Conservation (phyloP, 495 filamentous ascomycete genomes). For the Penicillium fimorum region DNA sequence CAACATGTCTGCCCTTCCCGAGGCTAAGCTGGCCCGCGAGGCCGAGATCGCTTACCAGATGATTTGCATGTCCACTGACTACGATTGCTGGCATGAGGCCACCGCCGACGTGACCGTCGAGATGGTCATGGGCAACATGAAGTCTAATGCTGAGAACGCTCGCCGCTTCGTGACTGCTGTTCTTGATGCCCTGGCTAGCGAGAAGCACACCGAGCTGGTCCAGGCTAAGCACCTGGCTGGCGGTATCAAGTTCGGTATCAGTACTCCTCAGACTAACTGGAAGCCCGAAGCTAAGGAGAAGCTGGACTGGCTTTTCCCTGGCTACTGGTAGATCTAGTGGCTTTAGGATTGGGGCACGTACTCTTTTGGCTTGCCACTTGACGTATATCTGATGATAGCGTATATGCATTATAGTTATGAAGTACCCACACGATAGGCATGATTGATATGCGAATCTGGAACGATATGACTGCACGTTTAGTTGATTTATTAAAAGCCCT, state of each 20-base stretch:
- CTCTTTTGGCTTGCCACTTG: not conserved
- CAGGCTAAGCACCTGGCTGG: constrained; percentile 61
- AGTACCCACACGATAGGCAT: constrained; percentile 5
- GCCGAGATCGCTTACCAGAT: constrained; percentile 96
- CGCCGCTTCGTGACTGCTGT: constrained; percentile 81
- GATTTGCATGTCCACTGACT: constrained; percentile 99
- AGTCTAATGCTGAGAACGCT: constrained; percentile 83
- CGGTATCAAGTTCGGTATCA: constrained; percentile 60
- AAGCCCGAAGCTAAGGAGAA: constrained; percentile 63
- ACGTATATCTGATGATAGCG: constrained; percentile 1
- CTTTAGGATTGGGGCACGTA: not conserved
- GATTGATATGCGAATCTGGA: not conserved
- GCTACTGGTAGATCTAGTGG: constrained; percentile 33
- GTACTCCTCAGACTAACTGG: constrained; percentile 64
- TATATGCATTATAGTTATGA: constrained; percentile 9
- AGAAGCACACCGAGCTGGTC: constrained; percentile 73
- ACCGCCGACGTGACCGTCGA: constrained; percentile 83
- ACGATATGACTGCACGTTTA: not conserved
- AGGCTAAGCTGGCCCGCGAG: constrained; percentile 93
- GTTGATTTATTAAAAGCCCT: too few relatives aligned
- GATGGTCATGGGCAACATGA: constrained; percentile 98
- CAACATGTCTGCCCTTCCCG: constrained; percentile 97
- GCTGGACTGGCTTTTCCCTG: constrained; percentile 75
- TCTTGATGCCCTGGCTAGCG: constrained; percentile 74
- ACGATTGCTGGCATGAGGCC: constrained; percentile 88